phyloP scores from a whole-genome alignment of 2,329 filamentous ascomycete species.

The Aureobasidium sp. region DNA sequence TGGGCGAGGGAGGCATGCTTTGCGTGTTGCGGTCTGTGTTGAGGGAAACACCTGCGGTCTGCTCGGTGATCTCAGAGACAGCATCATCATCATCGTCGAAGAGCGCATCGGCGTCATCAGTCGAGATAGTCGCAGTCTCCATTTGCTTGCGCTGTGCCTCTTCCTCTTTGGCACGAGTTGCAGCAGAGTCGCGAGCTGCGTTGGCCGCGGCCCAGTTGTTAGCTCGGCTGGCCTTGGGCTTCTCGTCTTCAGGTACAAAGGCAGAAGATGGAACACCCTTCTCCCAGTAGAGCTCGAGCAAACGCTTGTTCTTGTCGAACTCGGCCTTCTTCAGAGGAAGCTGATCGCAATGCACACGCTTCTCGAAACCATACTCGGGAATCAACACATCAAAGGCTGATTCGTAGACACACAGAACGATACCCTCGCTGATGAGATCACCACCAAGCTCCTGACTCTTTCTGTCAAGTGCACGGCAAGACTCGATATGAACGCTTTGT shows the following conservation, averaged over 20 bases:
- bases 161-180: slow-evolving; percentile 76
- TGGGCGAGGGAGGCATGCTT: slow-evolving; percentile 88
- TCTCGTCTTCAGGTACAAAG: slow-evolving; percentile 94
- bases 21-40: slow-evolving; percentile 78
- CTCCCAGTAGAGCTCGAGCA: slow-evolving; percentile 98
- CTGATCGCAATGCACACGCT: slow-evolving; percentile 98
- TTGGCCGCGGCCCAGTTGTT: slow-evolving; percentile 69
- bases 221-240: slow-evolving; percentile 68
- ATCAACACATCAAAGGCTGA: slow-evolving; percentile 98
- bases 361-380: slow-evolving; percentile 97
- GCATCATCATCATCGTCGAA: slow-evolving; percentile 92
- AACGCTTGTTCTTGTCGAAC: slow-evolving; percentile 90
- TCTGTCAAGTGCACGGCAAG: slow-evolving; percentile 92
- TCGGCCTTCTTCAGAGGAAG: slow-evolving; percentile 98
- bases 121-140: slow-evolving; percentile 88
- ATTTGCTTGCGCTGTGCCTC: slow-evolving; percentile 89
- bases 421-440: slow-evolving; percentile 89
- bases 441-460: slow-evolving; percentile 78
- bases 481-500: slow-evolving; percentile 97
- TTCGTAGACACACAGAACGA: slow-evolving; percentile 95
- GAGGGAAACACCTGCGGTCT: slow-evolving; percentile 80
- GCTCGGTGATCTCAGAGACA: slow-evolving; percentile 76
- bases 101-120: slow-evolving; percentile 87
- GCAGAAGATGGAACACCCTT: slow-evolving; percentile 95
- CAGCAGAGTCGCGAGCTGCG: slow-evolving; percentile 75